Base-by-base conservation (phyloP, 805 yeast genomes). In the Teunomyces pallodes region DNA sequence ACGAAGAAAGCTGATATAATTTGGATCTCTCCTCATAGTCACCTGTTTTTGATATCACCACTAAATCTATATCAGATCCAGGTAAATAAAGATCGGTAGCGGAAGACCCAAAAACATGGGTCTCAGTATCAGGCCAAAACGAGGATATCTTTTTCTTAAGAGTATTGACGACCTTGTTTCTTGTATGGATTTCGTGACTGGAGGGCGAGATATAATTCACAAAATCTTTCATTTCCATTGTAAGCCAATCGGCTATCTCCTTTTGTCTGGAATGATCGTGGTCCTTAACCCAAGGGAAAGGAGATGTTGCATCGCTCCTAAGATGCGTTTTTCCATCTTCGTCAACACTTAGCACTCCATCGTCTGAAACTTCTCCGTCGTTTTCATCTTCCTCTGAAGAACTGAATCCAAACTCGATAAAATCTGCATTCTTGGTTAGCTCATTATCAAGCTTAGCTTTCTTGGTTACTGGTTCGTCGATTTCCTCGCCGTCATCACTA, bases 41-140 rank as follows among this genome's bases (percentile, higher is more conserved):
- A 2, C 84, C 83, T 10, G 71, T 67, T 13, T 75, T 67, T 17
- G 96, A 86, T 3, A 84, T 73, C 20, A 92, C 80, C 40, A 91
- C 97, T 83, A 94, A 84, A 66, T 92, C 99, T 29, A 92, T 90
- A 74, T 92, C 99, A 0, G 97, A 89, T 1, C 96, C 96, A 0
- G 98, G 98, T 13, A 92, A 73, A 61, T 90, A 92, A 51, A 92
- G 70, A 61, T 91, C 97, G 0, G 97, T 91, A 0, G 98, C 96
- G 64, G 81, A 87, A 0, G 97, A 91, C 0, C 99, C 99, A 72
- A 94, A 92, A 6, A 91, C 96, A 52, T 84, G 84, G 4, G 87
- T 80, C 48, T 84, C 86, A 12, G 92, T 83, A 52, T 82, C 87
- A 1, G 83, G 83, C 97, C 97, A 92, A 46, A 84, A 69, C 2